These are phyloP conservation scores for Cercospora sp. DNA, from an alignment of 2,329 filamentous ascomycete genomes.

Conservation along the genomic window DNA sequence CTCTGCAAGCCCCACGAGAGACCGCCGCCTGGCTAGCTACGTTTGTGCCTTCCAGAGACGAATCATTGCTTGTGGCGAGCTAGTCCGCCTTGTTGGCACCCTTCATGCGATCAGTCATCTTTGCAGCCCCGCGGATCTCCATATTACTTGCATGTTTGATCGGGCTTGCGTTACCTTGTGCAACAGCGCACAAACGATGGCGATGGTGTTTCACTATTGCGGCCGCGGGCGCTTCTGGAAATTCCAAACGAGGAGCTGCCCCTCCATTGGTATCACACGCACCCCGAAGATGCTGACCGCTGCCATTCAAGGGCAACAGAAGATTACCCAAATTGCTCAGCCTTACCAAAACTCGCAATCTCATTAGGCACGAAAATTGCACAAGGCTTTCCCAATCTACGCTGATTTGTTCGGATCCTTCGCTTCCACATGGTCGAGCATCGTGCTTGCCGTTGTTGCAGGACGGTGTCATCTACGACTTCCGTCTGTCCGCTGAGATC, in stretches of 20 bases:
- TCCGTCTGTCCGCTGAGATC: neutral
- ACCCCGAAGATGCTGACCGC: neutral
- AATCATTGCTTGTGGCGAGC: neutral
- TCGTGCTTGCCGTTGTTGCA: neutral
- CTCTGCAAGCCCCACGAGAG: neutral
- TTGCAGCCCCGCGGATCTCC: slow-evolving; percentile 14
- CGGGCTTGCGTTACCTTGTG: slow-evolving; percentile 13
- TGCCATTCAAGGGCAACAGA: neutral
- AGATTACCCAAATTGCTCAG: slow-evolving; percentile 13
- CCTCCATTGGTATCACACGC: slow-evolving; percentile 1
- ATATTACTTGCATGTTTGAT: slow-evolving; percentile 17
- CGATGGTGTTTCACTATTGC: neutral
- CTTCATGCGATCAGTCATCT: slow-evolving; percentile 6
- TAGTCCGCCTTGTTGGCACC: neutral
- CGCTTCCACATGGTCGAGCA: slow-evolving; percentile 2
- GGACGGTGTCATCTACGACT: neutral
- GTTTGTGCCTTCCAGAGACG: neutral
- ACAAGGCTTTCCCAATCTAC: slow-evolving; percentile 8
- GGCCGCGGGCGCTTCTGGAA: slow-evolving; percentile 10
- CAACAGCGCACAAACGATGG: neutral
- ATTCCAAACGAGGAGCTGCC: neutral
- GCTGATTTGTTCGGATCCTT: slow-evolving; percentile 9
- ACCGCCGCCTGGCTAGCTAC: neutral
- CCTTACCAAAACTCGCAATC: slow-evolving; percentile 4
- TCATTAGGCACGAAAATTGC: slow-evolving; percentile 1